These are phyloP conservation scores for Lippia alba DNA, from an alignment of 305 asterid genomes.

Conservation along the genomic window DNA sequence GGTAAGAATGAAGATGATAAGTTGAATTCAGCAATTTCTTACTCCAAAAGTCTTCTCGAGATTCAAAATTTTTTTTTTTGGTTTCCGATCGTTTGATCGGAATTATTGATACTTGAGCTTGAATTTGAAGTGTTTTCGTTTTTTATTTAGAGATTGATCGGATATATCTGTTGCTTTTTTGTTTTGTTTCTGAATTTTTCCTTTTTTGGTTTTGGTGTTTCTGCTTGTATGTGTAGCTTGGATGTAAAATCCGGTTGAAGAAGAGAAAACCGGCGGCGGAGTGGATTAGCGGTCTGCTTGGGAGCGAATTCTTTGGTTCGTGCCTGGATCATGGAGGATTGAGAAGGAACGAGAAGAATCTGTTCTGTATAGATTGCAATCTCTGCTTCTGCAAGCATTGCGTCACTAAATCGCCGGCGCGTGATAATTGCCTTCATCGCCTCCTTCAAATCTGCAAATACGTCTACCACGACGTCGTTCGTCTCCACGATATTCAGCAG, in stretches of 20 bases:
- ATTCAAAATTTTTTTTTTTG: neutral
- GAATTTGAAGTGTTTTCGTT: neutral
- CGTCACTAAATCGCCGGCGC: conserved; percentile 39
- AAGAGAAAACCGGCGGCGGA: conserved; percentile 42
- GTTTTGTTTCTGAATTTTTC: no score
- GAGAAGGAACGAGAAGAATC: conserved; percentile 65
- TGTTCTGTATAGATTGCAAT: conserved; percentile 73
- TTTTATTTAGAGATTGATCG: neutral
- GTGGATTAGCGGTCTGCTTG: conserved; percentile 55
- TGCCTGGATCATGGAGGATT: conserved; percentile 58
- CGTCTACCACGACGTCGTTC: conserved; percentile 76
- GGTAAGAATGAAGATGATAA: conserved; percentile 25
- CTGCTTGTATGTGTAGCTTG: conserved; percentile 36
- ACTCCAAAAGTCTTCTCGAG: neutral
- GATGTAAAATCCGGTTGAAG: conserved; percentile 42
- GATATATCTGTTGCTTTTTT: neutral
- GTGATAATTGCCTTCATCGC: conserved; percentile 43
- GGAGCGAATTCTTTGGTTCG: conserved; percentile 52
- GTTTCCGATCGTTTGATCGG: neutral
- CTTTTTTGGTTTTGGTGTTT: neutral
- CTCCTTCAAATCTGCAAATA: conserved; percentile 78
- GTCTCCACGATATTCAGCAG: conserved; percentile 68
- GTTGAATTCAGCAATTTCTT: conserved; percentile 10
- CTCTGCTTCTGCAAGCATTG: conserved; percentile 67
- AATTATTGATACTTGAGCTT: neutral